These are phyloP conservation scores for Amphibolis antarctica DNA, from an alignment of 106 monocot genomes.

Conservation along the genomic window DNA sequence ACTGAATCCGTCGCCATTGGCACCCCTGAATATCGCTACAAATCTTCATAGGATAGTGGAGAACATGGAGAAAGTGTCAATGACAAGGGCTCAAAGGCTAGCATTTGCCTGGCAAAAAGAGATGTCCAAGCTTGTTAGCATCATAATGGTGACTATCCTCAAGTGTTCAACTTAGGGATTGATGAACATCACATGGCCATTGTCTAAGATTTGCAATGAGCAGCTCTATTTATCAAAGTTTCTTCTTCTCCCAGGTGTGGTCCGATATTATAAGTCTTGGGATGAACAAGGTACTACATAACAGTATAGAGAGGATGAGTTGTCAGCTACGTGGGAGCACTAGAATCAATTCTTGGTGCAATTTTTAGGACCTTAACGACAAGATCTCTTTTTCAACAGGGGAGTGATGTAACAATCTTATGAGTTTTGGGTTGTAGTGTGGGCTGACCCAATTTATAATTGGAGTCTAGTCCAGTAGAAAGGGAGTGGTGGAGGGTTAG, in stretches of 20 bases:
- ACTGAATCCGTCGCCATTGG: constrained; percentile 77
- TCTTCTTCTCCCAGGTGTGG: constrained; percentile 76
- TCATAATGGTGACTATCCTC: constrained; percentile 68
- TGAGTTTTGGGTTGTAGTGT: too few species aligned
- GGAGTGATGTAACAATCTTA: too few species aligned
- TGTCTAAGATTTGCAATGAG: constrained; percentile 91
- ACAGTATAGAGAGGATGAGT: constrained; percentile 80
- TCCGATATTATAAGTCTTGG: constrained; percentile 38
- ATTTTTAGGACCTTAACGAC: too few species aligned
- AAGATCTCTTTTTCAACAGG: too few species aligned
- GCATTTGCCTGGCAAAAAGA: constrained; percentile 78
- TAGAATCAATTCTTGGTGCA: too few species aligned
- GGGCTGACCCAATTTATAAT: too few species aligned
- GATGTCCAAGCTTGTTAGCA: constrained; percentile 91
- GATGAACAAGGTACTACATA: constrained; percentile 50
- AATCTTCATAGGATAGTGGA: constrained; percentile 84
- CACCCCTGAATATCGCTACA: constrained; percentile 72
- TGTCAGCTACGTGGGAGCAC: too few species aligned
- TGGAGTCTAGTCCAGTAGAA: too few species aligned
- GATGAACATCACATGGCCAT: constrained; percentile 86
- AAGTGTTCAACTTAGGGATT: constrained; percentile 80
- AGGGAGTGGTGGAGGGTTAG: too few species aligned
- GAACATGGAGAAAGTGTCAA: constrained; percentile 93
- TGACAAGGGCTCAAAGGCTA: constrained; percentile 49
- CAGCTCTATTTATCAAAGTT: constrained; percentile 79